Base-by-base conservation (phyloP, 352 stramenopile genomes). In the Pythium vanterpoolii region DNA sequence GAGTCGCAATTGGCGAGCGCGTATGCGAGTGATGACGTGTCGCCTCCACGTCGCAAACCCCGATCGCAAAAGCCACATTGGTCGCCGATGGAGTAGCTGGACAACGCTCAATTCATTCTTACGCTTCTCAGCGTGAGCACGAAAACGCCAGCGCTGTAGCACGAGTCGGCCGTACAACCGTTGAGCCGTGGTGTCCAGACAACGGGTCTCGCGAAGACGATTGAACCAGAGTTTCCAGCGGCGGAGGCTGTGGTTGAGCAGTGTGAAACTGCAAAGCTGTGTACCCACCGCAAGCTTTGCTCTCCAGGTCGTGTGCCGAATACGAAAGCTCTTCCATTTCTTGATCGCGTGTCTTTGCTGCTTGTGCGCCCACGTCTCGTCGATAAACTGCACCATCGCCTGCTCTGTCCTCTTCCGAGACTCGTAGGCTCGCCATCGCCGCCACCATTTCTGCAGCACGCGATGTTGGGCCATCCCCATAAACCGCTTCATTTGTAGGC, bases 361-460 rank as follows among this genome's bases (percentile, higher is more conserved):
- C 24, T 30, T 43, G n/a, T 27, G 10, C 6, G 30, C 46, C 31
- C 43, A 52, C 33, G 42, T 36, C 1, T 27, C 33, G 18, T 60
- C 36, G 11, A 66, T 16, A 16, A 66, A 21, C 10, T 46, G 18
- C 1, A 30, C 19, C 31, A 66, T 60, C 27, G 36, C 24, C 2
- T 33, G 26, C 2, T 16, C 18, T 11, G 50, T 44, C 8, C 46
- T 56, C 43, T 28, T 48, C 26, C 21, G 21, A 16, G 26, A 26
- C 7, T 27, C 50, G 16, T 39, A 56, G 6, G 26, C 23, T 36
- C 11, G 55, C 59, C 59, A 66, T 10, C 50, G 51, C 18, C n/a
- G 14, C 59, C 59, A 66, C 59, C 59, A 66, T 33, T 50, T 49
- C 14, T 44, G 42, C 31, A 56, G 11, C 16, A 46, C 43, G 21